A percentile compares a stretch with the other conserved stretches of the same genome.
Evolutionary conservation across 1,284 basidiomycete species (phyloP).

Genomic region (Stereum hirsutum): DNA sequence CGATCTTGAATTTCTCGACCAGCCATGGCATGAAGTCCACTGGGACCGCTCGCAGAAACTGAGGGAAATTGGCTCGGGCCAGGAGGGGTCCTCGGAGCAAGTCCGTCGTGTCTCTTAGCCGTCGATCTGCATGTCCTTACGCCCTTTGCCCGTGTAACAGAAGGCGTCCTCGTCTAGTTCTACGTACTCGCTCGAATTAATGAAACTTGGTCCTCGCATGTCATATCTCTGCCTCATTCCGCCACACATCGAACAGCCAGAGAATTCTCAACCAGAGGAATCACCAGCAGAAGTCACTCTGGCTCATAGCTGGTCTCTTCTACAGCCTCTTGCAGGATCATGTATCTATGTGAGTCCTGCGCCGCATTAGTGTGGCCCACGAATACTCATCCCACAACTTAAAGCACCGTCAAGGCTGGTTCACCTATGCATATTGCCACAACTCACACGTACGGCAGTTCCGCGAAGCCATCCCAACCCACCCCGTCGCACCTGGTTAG

Average conservation of each 20-base stretch:
- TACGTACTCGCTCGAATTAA: slow-evolving; percentile 44
- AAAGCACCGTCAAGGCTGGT: slow-evolving; percentile 84
- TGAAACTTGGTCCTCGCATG: slow-evolving; percentile 59
- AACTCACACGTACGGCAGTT: slow-evolving; percentile 86
- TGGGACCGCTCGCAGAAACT: slow-evolving; percentile 26
- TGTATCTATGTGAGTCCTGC: slow-evolving; percentile 67
- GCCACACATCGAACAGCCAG: slow-evolving; percentile 39
- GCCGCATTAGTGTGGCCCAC: slow-evolving; percentile 7
- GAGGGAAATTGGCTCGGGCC: slow-evolving; percentile 51
- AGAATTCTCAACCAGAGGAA: slow-evolving; percentile 39
- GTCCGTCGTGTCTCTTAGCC: slow-evolving; percentile 10
- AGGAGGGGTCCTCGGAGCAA: slow-evolving; percentile 16
- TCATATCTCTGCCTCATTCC: slow-evolving; percentile 72
- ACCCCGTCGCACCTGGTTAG: slow-evolving; percentile 57
- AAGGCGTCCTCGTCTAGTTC: slow-evolving; percentile 14
- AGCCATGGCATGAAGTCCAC: slow-evolving; percentile 39
- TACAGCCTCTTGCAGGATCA: slow-evolving; percentile 65
- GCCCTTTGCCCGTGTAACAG: slow-evolving; percentile 10
- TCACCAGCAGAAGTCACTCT: slow-evolving; percentile 50
- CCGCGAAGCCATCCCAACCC: slow-evolving; percentile 54
- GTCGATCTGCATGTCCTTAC: neutral
- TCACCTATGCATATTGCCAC: slow-evolving; percentile 94
- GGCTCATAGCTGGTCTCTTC: slow-evolving; percentile 68
- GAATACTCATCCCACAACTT: slow-evolving; percentile 11
- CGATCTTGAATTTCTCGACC: slow-evolving; percentile 67